Evolutionary conservation across 768 basidiomycete species (phyloP).

Genomic region (Cantharellus anzutake): DNA sequence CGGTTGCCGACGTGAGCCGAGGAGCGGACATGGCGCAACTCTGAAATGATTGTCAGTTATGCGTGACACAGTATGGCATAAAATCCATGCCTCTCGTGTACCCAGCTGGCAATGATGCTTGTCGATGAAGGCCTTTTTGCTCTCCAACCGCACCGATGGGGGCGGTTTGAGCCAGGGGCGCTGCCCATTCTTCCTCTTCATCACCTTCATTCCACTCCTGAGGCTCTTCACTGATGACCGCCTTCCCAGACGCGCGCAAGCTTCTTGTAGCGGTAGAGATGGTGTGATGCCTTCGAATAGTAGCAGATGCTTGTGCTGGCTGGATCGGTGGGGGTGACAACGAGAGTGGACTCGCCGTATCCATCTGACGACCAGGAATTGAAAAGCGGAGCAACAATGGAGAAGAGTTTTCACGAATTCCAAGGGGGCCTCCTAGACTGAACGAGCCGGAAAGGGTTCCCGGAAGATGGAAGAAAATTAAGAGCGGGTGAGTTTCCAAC

Average conservation of each 20-base stretch:
- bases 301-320: background rate
- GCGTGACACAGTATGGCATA: background rate
- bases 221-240: constrained; percentile 47
- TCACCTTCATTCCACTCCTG: constrained; percentile 30
- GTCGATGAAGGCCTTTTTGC: constrained; percentile 56
- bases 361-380: background rate
- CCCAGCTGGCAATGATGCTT: constrained; percentile 62
- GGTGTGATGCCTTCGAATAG: constrained; percentile 49
- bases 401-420: background rate
- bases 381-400: constrained; percentile 5
- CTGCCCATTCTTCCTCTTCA: constrained; percentile 62
- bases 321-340: background rate
- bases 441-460: too few relatives aligned
- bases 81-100: constrained; percentile 41
- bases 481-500: too few relatives aligned
- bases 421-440: too few relatives aligned
- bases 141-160: constrained; percentile 70
- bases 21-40: constrained; percentile 26
- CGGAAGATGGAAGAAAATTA: too few relatives aligned
- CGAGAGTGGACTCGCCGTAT: background rate
- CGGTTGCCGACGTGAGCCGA: constrained; percentile 32
- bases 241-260: constrained; percentile 38
- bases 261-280: constrained; percentile 58
- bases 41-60: constrained; percentile 3
- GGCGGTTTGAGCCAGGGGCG: constrained; percentile 26